phyloP scores from a whole-genome alignment of 208 protist species.

The Trypanosoma cruzi region DNA sequence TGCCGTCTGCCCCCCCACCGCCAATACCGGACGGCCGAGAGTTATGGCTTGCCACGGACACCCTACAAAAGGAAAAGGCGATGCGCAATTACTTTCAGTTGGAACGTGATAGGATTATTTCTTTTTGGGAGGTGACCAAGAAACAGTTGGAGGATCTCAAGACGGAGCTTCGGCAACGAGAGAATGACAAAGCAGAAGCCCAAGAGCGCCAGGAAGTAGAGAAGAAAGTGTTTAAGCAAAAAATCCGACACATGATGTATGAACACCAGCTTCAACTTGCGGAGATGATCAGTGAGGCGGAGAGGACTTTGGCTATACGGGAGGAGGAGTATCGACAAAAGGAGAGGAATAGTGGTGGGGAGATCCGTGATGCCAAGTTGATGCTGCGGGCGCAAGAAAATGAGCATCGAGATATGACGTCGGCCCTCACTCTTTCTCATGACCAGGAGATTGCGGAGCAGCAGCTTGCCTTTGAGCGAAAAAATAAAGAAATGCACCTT shows the following conservation, averaged over 20 bases:
- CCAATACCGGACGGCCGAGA: conserved; percentile 58
- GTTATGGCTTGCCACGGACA: conserved; percentile 89
- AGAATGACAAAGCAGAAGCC: conserved; percentile 94
- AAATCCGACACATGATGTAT: conserved; percentile 96
- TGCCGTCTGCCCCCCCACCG: conserved; percentile 6
- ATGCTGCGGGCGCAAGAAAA: conserved; percentile 90
- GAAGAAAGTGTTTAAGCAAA: conserved; percentile 97
- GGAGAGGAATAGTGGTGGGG: conserved; percentile 78
- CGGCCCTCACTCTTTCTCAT: conserved; percentile 71
- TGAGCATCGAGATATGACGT: conserved; percentile 83
- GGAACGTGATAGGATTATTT: conserved; percentile 95
- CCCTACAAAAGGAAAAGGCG: conserved; percentile 93
- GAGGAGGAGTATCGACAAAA: conserved; percentile 89
- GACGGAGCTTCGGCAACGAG: conserved; percentile 83
- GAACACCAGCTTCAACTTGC: conserved; percentile 95
- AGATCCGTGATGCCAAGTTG: conserved; percentile 89
- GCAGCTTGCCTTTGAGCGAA: conserved; percentile 88
- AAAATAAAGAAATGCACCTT: conserved; percentile 94
- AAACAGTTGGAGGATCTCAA: conserved; percentile 90
- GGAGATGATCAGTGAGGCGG: conserved; percentile 87
- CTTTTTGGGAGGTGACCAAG: conserved; percentile 96
- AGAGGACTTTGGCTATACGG: conserved; percentile 86
- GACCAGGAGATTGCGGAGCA: conserved; percentile 90
- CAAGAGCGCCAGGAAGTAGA: conserved; percentile 95
- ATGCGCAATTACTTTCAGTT: conserved; percentile 98